Evolutionary conservation across 2,329 filamentous ascomycete species (phyloP).

Genomic region (Daldinia sp.): DNA sequence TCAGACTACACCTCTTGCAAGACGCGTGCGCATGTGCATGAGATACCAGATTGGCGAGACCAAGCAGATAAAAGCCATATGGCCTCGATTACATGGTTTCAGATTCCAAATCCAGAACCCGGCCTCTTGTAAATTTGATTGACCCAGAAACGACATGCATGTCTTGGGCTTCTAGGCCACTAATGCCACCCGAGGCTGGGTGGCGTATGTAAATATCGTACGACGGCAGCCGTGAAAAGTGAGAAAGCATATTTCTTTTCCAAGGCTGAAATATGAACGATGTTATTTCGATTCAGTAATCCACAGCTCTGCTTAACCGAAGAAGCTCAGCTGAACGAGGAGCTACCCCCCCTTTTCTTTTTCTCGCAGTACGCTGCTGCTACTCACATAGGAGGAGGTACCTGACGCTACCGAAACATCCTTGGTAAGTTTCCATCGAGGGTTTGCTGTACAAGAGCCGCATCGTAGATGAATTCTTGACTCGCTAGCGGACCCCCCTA

Average conservation of each 20-base stretch:
- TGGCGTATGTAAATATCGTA: slow-evolving; percentile 18
- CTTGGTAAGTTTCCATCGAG: no score
- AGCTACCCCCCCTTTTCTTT: not conserved
- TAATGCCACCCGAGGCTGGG: slow-evolving; percentile 1
- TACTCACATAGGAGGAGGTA: no score
- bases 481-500: not conserved
- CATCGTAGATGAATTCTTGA: not conserved
- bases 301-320: no score
- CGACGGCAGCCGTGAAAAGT: not conserved
- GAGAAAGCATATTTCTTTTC: not conserved
- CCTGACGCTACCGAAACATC: no score
- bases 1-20: not conserved
- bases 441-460: no score
- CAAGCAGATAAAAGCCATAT: slow-evolving; percentile 13
- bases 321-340: no score
- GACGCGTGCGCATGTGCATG: not conserved
- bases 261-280: no score
- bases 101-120: not conserved
- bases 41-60: not conserved
- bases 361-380: no score
- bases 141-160: slow-evolving; percentile 3
- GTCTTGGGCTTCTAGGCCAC: not conserved
- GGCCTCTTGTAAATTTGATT: not conserved
- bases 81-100: slow-evolving; percentile 11
- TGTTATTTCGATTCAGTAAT: no score